Conservation (phyloP, 2,329 filamentous ascomycete species). For the Chaetoscypha palmicola region DNA sequence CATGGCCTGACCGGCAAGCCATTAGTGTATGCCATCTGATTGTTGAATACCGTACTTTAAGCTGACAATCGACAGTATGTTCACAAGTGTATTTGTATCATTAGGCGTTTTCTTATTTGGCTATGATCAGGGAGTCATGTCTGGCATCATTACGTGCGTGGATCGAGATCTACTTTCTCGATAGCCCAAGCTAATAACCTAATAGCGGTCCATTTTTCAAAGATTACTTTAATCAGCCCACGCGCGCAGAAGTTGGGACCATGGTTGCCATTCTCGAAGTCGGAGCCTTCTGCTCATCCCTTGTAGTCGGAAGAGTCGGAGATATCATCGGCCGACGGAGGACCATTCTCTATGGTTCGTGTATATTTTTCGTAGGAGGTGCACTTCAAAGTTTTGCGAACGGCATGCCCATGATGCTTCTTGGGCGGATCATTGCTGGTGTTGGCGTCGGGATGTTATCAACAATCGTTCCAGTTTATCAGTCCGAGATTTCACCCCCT, state of each 20-base stretch:
- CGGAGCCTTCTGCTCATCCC: constrained; percentile 83
- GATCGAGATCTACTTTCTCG: neutral
- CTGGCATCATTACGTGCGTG: constrained; percentile 58
- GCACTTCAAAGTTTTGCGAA: constrained; percentile 75
- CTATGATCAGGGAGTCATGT: constrained; percentile 89
- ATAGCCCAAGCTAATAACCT: constrained; percentile 13
- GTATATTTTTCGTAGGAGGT: constrained; percentile 79
- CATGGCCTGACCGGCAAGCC: constrained; percentile 94
- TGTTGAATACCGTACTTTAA: constrained; percentile 1
- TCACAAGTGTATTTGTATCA: constrained; percentile 86
- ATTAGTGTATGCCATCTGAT: constrained; percentile 60
- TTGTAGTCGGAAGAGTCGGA: constrained; percentile 79
- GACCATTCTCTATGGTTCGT: constrained; percentile 89
- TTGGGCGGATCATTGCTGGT: constrained; percentile 77
- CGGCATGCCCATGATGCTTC: constrained; percentile 83
- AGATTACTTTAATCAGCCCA: constrained; percentile 86
- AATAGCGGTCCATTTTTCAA: constrained; percentile 76
- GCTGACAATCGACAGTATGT: constrained; percentile 56
- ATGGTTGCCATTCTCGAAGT: constrained; percentile 97
- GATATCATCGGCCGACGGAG: constrained; percentile 84
- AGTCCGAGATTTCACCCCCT: constrained; percentile 91
- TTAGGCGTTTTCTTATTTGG: constrained; percentile 83
- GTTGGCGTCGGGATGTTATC: constrained; percentile 82
- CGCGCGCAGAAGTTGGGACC: constrained; percentile 80
- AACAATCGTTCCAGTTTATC: constrained; percentile 88